Evolutionary conservation across 2,329 filamentous ascomycete species (phyloP).

Genomic region (Paecilomyces niveus): DNA sequence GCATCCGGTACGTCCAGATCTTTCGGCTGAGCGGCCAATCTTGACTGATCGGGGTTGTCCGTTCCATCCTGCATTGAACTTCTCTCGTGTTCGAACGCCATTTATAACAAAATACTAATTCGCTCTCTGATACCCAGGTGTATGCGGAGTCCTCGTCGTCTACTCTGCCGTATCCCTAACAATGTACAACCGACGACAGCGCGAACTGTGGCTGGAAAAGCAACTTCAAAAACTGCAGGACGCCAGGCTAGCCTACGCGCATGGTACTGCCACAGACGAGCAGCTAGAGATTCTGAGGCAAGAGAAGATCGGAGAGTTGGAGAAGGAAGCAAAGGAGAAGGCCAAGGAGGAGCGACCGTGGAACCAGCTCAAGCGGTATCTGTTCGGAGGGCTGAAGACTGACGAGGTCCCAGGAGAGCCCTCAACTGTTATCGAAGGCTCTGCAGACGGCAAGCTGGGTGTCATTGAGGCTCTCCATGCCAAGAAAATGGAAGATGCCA

Average conservation of each 20-base stretch:
- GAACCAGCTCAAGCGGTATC: conserved; percentile 30
- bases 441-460: conserved; percentile 13
- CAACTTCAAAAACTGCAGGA: conserved; percentile 36
- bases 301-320: conserved; percentile 37
- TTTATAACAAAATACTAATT: neutral
- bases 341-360: conserved; percentile 30
- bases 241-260: conserved; percentile 35
- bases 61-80: neutral
- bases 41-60: neutral
- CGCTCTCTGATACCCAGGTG: conserved; percentile 34
- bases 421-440: neutral
- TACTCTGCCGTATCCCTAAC: conserved; percentile 62
- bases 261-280: conserved; percentile 32
- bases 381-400: conserved; percentile 32
- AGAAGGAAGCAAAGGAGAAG: conserved; percentile 32
- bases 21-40: neutral
- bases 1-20: conserved; percentile 50
- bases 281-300: conserved; percentile 39
- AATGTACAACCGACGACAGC: conserved; percentile 59
- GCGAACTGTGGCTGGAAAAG: conserved; percentile 53
- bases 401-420: conserved; percentile 17
- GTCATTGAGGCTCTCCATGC: conserved; percentile 30
- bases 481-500: conserved; percentile 21
- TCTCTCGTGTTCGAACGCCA: neutral
- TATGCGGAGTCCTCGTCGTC: conserved; percentile 54